A percentile compares a stretch with the other conserved stretches of the same genome.
Evolutionary conservation across 345 rosid species (phyloP).

Genomic region (Bruguiera gymnorhiza): DNA sequence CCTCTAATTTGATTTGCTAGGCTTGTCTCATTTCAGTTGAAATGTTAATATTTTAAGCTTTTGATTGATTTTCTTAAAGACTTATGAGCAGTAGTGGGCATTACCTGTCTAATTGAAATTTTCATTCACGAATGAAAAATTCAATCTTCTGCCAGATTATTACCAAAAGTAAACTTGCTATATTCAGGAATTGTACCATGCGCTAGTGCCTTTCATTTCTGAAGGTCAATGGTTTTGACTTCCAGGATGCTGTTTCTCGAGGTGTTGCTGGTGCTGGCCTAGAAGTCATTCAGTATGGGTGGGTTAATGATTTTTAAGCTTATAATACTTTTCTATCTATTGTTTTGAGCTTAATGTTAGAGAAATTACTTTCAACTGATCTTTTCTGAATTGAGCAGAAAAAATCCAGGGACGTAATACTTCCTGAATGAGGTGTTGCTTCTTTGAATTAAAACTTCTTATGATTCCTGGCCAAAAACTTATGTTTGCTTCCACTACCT

Average conservation of each 20-base stretch:
- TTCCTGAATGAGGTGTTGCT: not conserved
- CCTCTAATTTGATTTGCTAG: not conserved
- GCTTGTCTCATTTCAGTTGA: not conserved
- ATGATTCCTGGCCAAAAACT: not conserved
- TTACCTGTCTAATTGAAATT: not conserved
- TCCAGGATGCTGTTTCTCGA: slow-evolving; percentile 85
- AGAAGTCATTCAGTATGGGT: slow-evolving; percentile 91
- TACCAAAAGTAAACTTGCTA: not conserved
- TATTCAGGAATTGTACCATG: not conserved
- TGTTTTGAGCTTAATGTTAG: not conserved
- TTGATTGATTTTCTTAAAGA: not conserved
- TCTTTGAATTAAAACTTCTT: not conserved
- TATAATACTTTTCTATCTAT: not conserved
- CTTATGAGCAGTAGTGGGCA: not conserved
- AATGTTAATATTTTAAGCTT: not conserved
- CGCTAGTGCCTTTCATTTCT: slow-evolving; percentile 9
- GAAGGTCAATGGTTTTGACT: slow-evolving; percentile 21
- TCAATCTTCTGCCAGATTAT: not conserved
- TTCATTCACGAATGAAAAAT: not conserved
- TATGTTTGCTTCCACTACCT: too few relatives aligned
- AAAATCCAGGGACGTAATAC: not conserved
- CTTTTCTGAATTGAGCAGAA: too few relatives aligned
- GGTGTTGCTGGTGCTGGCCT: slow-evolving; percentile 70
- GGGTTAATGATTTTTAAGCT: slow-evolving; percentile 22
- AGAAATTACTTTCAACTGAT: too few relatives aligned